These are phyloP conservation scores for Cutaneotrichosporon sp. DNA, from an alignment of 1,284 basidiomycete genomes.

Conservation along the genomic window DNA sequence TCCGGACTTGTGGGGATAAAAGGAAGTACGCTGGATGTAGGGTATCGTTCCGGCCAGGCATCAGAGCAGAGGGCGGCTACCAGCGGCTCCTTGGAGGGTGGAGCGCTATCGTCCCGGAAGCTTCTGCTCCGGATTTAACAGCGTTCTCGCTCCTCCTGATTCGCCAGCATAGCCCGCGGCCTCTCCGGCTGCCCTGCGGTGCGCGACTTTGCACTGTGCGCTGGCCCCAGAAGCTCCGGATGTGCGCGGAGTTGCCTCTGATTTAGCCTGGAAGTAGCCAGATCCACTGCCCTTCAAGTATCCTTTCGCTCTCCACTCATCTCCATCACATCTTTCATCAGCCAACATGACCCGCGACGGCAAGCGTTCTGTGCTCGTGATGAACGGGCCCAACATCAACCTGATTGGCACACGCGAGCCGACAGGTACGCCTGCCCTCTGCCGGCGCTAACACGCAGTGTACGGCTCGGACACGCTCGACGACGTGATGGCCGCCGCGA, in stretches of 20 bases:
- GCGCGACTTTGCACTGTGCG: not conserved
- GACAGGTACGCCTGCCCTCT: not conserved
- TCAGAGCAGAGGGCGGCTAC: not conserved
- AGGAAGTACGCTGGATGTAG: not conserved
- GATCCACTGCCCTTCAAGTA: too few species aligned
- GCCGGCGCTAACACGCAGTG: conserved; percentile 17
- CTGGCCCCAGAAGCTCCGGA: not conserved
- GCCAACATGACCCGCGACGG: conserved; percentile 9
- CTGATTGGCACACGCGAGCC: conserved; percentile 49
- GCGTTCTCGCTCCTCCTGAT: not conserved
- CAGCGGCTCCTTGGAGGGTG: too few species aligned
- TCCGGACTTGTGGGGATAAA: not conserved
- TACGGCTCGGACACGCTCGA: conserved; percentile 43
- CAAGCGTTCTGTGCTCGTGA: conserved; percentile 23
- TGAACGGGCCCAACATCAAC: conserved; percentile 52
- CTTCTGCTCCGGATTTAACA: not conserved
- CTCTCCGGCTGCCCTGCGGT: not conserved
- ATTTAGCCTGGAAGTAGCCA: not conserved
- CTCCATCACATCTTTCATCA: too few species aligned
- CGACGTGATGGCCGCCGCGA: conserved; percentile 30
- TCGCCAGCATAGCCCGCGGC: too few species aligned
- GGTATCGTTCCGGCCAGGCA: not conserved
- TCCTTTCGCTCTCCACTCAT: too few species aligned
- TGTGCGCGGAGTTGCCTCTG: not conserved
- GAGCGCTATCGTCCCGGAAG: not conserved